phyloP scores from a whole-genome alignment of 2,329 filamentous ascomycete genomes.

The Xylariomycetidae sp. region DNA sequence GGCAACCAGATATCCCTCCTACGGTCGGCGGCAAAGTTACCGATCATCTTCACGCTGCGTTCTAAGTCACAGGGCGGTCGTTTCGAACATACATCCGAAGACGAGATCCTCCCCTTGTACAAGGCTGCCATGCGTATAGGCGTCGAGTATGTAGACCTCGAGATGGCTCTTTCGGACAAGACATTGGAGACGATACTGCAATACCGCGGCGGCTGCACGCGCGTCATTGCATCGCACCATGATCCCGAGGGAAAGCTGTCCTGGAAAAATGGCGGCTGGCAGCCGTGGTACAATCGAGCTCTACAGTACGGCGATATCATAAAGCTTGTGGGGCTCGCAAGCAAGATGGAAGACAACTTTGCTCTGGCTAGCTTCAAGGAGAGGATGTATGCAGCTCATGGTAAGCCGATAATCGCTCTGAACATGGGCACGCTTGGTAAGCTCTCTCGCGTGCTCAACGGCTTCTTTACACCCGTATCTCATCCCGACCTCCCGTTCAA shows the following conservation, averaged over 20 bases:
- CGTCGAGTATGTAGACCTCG: conserved; percentile 88
- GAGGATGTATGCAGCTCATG: conserved; percentile 67
- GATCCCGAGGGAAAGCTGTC: conserved; percentile 75
- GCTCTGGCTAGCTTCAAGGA: conserved; percentile 76
- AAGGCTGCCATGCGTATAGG: conserved; percentile 74
- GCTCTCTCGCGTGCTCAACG: conserved; percentile 83
- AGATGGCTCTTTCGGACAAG: conserved; percentile 79
- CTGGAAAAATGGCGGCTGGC: conserved; percentile 92
- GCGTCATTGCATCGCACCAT: conserved; percentile 93
- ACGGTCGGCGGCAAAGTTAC: conserved; percentile 65
- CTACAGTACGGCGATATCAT: conserved; percentile 88
- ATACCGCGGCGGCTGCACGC: conserved; percentile 63
- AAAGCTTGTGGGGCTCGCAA: conserved; percentile 85
- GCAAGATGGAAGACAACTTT: conserved; percentile 77
- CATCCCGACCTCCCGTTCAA: conserved; percentile 87
- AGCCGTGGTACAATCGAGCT: conserved; percentile 82
- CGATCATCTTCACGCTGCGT: conserved; percentile 88
- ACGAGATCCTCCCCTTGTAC: conserved; percentile 73
- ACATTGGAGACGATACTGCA: conserved; percentile 66
- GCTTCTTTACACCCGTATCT: conserved; percentile 91
- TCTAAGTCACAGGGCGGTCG: conserved; percentile 81
- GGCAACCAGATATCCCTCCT: conserved; percentile 77
- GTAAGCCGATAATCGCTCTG: conserved; percentile 84
- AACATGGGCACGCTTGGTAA: conserved; percentile 92
- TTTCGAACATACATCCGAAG: conserved; percentile 72